Evolutionary conservation across 441 rosid genomes (phyloP).

Genomic region (Gossypium gossypioides): DNA sequence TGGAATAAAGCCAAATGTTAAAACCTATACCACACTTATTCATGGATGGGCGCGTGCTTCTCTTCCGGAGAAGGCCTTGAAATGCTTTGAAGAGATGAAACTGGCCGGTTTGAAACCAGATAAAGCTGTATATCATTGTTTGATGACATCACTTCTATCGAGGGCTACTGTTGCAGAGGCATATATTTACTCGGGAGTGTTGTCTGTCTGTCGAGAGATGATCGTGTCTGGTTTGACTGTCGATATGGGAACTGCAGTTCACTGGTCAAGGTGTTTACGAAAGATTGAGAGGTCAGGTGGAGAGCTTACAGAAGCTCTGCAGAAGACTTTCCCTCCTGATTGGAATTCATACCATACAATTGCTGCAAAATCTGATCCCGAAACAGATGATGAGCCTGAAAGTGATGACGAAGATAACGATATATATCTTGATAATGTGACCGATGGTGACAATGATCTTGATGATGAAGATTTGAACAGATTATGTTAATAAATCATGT

Average conservation of each 20-base stretch:
- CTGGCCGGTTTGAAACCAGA: conserved; percentile 63
- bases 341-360: conserved; percentile 48
- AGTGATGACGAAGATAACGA: conserved; percentile 20
- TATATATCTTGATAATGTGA: conserved; percentile 19
- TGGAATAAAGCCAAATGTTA: conserved; percentile 70
- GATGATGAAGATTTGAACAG: conserved; percentile 28
- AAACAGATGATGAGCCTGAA: conserved; percentile 26
- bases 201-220: conserved; percentile 68
- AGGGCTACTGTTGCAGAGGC: conserved; percentile 78
- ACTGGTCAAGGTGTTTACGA: conserved; percentile 73
- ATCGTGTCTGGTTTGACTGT: conserved; percentile 58
- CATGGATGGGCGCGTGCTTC: conserved; percentile 95
- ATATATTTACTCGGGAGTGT: conserved; percentile 46
- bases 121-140: conserved; percentile 82
- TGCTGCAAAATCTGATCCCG: conserved; percentile 30
- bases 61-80: conserved; percentile 80
- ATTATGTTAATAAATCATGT: conserved; percentile 13
- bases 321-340: conserved; percentile 92
- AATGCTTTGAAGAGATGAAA: conserved; percentile 78
- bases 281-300: conserved; percentile 87
- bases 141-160: conserved; percentile 71
- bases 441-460: conserved; percentile 9
- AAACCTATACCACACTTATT: conserved; percentile 80
- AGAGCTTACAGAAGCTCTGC: conserved; percentile 73
- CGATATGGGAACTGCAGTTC: conserved; percentile 91